These are phyloP conservation scores for Nemania serpens DNA, from an alignment of 2,329 filamentous ascomycete species.

Conservation along the genomic window DNA sequence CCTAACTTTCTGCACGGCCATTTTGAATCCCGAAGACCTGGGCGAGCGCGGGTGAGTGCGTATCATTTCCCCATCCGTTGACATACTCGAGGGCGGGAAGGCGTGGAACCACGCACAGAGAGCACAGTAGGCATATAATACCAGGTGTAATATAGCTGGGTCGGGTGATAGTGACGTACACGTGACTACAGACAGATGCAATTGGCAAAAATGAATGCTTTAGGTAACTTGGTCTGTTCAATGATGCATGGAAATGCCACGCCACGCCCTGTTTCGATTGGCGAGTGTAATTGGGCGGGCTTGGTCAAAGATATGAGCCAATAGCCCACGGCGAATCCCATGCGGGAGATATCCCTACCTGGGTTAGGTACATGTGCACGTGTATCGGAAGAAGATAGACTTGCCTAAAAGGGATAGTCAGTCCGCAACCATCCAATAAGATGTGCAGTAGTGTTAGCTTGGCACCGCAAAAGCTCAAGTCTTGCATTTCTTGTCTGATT, in stretches of 20 bases:
- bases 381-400: neutral
- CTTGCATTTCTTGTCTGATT: too few species aligned
- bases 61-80: slow-evolving; percentile 25
- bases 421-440: slow-evolving; percentile 14
- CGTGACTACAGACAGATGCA: neutral
- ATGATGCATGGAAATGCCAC: neutral
- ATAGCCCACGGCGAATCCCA: slow-evolving; percentile 4
- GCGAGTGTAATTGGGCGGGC: slow-evolving; percentile 1
- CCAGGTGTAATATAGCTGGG: neutral
- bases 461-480: neutral
- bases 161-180: neutral
- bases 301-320: slow-evolving; percentile 14
- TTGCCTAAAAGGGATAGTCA: neutral
- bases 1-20: slow-evolving; percentile 12
- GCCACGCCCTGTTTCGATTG: neutral
- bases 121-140: too few species aligned
- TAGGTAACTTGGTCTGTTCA: too few species aligned
- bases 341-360: neutral
- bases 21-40: slow-evolving; percentile 24
- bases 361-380: neutral
- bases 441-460: slow-evolving; percentile 19
- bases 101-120: neutral
- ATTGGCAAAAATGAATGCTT: neutral
- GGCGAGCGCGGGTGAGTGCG: slow-evolving; percentile 13
- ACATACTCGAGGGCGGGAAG: slow-evolving; percentile 16